Conservation (phyloP, 306 rosid genomes). For the apple (Malus domestica) region ASM211411v1 NC_041795.1:29805001-29805500, state of each 20-base stretch:
- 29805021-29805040: neutral
- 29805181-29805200: constrained; percentile 94
- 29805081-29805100: neutral
- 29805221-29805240: constrained; percentile 78
- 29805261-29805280: constrained; percentile 79
- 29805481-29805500: constrained; percentile 85
- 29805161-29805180: constrained; percentile 98
- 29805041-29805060: neutral
- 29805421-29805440: constrained; percentile 73
- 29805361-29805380: constrained; percentile 56
- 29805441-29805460: constrained; percentile 97
- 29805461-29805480: constrained; percentile 66
- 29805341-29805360: constrained; percentile 76
- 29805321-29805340: constrained; percentile 87
- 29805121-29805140: neutral
- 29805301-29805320: constrained; percentile 88
- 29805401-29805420: constrained; percentile 59
- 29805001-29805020: neutral
- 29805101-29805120: constrained; percentile 4
- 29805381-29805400: constrained; percentile 82
- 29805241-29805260: constrained; percentile 64
- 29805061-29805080: neutral
- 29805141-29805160: constrained; percentile 30
- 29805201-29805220: constrained; percentile 87
- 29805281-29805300: constrained; percentile 83